phyloP scores from a whole-genome alignment of 768 basidiomycete genomes.

The Tulasnella sp. region DNA sequence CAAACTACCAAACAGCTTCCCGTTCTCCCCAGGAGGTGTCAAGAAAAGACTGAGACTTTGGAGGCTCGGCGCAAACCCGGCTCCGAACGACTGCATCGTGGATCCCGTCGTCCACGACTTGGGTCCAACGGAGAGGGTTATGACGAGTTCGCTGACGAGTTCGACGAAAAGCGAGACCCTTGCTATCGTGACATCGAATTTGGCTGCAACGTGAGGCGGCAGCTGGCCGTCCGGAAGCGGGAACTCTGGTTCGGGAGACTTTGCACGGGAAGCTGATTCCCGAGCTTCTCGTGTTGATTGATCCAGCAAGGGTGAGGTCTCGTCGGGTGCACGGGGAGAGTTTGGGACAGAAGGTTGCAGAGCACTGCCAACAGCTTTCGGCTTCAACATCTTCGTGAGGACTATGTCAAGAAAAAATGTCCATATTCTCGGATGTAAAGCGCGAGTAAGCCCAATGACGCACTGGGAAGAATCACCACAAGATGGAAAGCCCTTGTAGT shows the following conservation, averaged over 20 bases:
- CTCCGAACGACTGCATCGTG: constrained; percentile 43
- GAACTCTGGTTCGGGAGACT: background rate
- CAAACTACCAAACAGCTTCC: constrained; percentile 68
- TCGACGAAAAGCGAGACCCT: constrained; percentile 52
- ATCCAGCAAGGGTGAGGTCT: background rate
- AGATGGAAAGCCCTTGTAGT: constrained; percentile 44
- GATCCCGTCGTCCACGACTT: constrained; percentile 40
- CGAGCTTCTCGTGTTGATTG: background rate
- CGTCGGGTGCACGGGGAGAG: background rate
- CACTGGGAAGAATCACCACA: constrained; percentile 41
- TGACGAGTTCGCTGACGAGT: constrained; percentile 36
- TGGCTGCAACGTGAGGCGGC: background rate
- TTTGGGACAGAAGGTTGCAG: background rate
- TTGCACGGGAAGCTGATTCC: background rate
- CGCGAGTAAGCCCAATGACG: background rate
- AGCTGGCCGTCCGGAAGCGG: background rate
- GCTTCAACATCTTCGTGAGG: constrained; percentile 42
- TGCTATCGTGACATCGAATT: constrained; percentile 61
- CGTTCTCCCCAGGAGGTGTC: constrained; percentile 41
- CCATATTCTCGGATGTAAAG: background rate
- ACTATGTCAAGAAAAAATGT: constrained; percentile 27
- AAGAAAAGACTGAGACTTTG: constrained; percentile 54
- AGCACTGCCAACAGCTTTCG: constrained; percentile 22
- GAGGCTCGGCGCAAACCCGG: constrained; percentile 52
- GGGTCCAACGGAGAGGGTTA: constrained; percentile 39